Evolutionary conservation across 73 alveolate genomes (phyloP).

Genomic region (Paramecium primaurelia): DNA sequence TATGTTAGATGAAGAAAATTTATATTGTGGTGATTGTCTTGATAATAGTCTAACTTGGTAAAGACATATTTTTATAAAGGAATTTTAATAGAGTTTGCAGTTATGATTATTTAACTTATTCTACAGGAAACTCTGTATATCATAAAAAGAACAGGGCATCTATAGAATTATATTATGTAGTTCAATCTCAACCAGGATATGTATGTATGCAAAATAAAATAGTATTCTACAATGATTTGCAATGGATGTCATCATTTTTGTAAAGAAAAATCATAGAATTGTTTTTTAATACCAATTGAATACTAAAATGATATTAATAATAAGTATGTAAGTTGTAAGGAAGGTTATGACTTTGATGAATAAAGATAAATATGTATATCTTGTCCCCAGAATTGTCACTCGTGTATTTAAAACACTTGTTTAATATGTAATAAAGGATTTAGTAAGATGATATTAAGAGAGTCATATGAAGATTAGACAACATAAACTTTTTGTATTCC

Average conservation of each 20-base stretch:
- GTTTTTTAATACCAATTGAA: not conserved
- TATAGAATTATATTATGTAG: not conserved
- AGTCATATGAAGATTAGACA: not conserved
- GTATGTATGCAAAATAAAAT: not conserved
- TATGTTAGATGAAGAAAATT: not conserved
- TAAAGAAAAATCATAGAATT: not conserved
- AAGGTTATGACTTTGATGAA: not conserved
- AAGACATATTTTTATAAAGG: not conserved
- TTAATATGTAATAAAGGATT: not conserved
- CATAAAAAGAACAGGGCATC: not conserved
- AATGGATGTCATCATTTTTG: conserved; percentile 10
- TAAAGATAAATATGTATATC: not conserved
- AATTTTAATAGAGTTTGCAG: not conserved
- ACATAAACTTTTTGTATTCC: not conserved
- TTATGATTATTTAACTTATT: not conserved
- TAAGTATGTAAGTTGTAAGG: not conserved
- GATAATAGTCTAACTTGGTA: conserved; percentile 12
- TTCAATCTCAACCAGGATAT: not conserved
- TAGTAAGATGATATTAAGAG: not conserved
- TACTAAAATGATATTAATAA: not conserved
- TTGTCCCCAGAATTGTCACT: not conserved
- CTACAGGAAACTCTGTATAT: not conserved
- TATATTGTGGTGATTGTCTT: conserved; percentile 43
- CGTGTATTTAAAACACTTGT: not conserved
- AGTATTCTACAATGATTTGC: not conserved